Conservation (phyloP, 495 filamentous ascomycete species). For the Tuber microsphaerosporum region DNA sequence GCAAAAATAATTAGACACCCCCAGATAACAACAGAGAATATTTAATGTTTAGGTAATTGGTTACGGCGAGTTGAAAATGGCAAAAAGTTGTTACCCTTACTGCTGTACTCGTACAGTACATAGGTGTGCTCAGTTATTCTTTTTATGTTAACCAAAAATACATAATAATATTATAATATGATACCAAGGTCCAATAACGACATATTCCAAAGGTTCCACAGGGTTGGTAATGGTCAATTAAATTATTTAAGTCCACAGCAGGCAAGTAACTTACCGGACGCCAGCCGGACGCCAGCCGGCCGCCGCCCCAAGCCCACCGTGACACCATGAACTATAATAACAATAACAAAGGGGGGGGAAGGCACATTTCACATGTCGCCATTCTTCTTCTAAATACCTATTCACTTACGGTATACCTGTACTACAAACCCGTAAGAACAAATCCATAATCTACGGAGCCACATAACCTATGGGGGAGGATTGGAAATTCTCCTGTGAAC, state of each 20-base stretch:
- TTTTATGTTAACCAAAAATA: too few species aligned
- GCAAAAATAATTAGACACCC: too few species aligned
- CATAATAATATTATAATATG: too few species aligned
- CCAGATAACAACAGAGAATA: too few species aligned
- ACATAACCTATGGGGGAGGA: background rate
- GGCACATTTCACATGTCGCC: background rate
- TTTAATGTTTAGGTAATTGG: too few species aligned
- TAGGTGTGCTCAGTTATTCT: too few species aligned
- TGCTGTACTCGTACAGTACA: too few species aligned
- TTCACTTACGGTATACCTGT: background rate
- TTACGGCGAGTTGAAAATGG: too few species aligned
- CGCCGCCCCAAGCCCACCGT: background rate
- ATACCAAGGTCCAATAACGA: background rate
- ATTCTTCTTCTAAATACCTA: background rate
- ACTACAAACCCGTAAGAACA: background rate
- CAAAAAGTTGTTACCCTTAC: too few species aligned
- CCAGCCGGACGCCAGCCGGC: too few species aligned
- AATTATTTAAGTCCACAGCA: background rate
- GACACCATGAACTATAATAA: background rate
- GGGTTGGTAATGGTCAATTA: background rate
- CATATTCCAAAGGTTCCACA: background rate
- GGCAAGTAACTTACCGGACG: background rate
- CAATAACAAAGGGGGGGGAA: background rate
- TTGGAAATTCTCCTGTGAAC: background rate
- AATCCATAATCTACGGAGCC: background rate